Base-by-base conservation (phyloP, 495 filamentous ascomycete genomes). In the Trichoderma virens region DNA sequence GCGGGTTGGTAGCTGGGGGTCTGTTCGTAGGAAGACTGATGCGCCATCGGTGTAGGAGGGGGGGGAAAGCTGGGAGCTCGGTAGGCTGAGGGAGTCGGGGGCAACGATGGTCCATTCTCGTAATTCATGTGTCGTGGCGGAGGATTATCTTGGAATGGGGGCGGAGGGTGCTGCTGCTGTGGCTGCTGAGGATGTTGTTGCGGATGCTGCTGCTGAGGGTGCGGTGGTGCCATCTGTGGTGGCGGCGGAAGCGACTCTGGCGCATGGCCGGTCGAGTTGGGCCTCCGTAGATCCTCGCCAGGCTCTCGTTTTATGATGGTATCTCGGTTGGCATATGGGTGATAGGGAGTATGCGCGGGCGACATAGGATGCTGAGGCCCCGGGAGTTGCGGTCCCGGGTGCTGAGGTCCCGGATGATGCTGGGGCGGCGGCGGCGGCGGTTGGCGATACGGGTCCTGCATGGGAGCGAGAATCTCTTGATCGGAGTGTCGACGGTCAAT, bases 401-500 rank as follows among this genome's bases (percentile, higher is more conserved):
- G 59, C n/a, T 62, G 61, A 5, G 14, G 61, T 27, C 34, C 27
- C 38, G 34, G 61, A 14, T 62, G 61, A 16, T 39, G 61, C 18
- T 38, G 60, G 11, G 3, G 60, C 34, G 60, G 31, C 43, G 43
- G 43, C 43, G 43, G 43, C 43, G 43, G 43, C 43, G 43, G 43
- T 23, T 47, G 43, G n/a, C 43, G 43, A 20, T 47, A 47, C 43
- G 43, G 51, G 25, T 56, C 51, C 51, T 56, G 78, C 73, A 82
- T 82, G 65, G 76, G 75, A 65, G 78, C 78, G 66, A 71, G 80
- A 59, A 71, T 71, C 39, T 79, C 79, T 65, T 74, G 73, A 62
- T 82, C 79, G 79, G 79, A 78, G 65, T 80, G 78, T 59, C 77
- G 76, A 66, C 77, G 79, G 71, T 81, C 79, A 68, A 30, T 32